phyloP scores from a whole-genome alignment of 441 rosid species.

The Adansonia rubrostipa region DNA sequence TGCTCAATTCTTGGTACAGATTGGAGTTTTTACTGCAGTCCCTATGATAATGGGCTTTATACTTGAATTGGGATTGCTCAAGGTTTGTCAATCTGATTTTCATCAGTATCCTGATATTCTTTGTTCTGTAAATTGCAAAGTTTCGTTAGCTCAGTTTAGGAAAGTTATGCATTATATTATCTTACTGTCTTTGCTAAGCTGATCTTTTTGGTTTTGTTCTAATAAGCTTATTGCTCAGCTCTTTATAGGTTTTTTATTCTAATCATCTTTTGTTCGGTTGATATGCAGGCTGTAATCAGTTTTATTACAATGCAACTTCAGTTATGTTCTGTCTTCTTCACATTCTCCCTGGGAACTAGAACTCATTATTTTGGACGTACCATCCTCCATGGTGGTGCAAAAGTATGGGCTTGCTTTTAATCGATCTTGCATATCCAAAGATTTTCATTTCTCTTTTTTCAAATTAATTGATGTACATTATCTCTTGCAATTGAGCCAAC shows the following conservation, averaged over 20 bases:
- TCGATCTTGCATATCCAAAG: slow-evolving; percentile 11
- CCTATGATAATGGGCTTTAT: slow-evolving; percentile 99
- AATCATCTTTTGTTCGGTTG: slow-evolving; percentile 23
- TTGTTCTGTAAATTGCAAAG: slow-evolving; percentile 16
- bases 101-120: slow-evolving; percentile 17
- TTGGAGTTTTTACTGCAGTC: slow-evolving; percentile 96
- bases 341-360: slow-evolving; percentile 91
- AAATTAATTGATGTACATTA: slow-evolving; percentile 22
- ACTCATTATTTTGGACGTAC: slow-evolving; percentile 99
- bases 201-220: background rate
- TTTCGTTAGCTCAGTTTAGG: slow-evolving; percentile 3
- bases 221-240: background rate
- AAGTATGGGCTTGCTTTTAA: slow-evolving; percentile 47
- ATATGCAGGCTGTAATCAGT: slow-evolving; percentile 91
- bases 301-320: slow-evolving; percentile 97
- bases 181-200: background rate
- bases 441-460: background rate
- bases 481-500: slow-evolving; percentile 39
- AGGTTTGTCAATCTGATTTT: slow-evolving; percentile 56
- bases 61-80: slow-evolving; percentile 85
- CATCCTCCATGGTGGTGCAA: slow-evolving; percentile 97
- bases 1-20: slow-evolving; percentile 95
- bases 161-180: slow-evolving; percentile 2
- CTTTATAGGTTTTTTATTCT: slow-evolving; percentile 3
- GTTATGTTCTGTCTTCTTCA: slow-evolving; percentile 96